Base-by-base conservation (phyloP, 345 rosid genomes). In the Erucastrum elatum region DNA sequence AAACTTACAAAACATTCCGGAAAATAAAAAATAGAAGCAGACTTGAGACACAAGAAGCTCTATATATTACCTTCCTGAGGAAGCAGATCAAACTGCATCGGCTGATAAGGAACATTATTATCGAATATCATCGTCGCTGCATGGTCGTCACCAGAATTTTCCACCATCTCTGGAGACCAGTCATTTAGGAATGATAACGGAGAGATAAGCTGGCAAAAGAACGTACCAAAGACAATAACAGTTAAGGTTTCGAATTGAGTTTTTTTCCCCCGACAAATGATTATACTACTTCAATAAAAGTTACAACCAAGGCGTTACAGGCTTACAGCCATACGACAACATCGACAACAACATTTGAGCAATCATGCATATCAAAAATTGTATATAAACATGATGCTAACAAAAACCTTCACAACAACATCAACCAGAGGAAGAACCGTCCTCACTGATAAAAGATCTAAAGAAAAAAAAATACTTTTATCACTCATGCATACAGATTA, bases 61-160 rank as follows among this genome's bases (percentile, higher is more conserved):
- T 27, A 5, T 59, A 4, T 59, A 58, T 51, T 4, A 69, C 82
- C 30, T 60, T 79, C 56, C 51, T 53, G 75, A 63, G 30, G 37
- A 68, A 37, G 35, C 66, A 62, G 0, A 61, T 68, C 31, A 51
- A 37, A 11, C 2, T 51, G 37, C 13, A 26, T 0, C 3, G 63
- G 44, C 21, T 73, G 63, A 66, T 59, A 17, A 58, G 68, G 16
- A 72, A 26, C 9, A 33, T 67, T 64, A 2, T 67, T 60, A 63
- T 61, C 21, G 44, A 4, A 16, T 8, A 27, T 9, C 72, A 65
- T 39, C n/a, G 51, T 10, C n/a, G 29, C n/a, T 72, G 61, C 72
- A 31, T 65, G 44, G 34, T 77, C 16, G 8, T 65, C 70, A 16
- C 71, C 71, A n/a, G 60, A 16, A 55, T 25, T 39, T 64, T 56